Evolutionary conservation across 148 eudicot genomes (phyloP).

Genomic region (Spergularia bocconei): DNA sequence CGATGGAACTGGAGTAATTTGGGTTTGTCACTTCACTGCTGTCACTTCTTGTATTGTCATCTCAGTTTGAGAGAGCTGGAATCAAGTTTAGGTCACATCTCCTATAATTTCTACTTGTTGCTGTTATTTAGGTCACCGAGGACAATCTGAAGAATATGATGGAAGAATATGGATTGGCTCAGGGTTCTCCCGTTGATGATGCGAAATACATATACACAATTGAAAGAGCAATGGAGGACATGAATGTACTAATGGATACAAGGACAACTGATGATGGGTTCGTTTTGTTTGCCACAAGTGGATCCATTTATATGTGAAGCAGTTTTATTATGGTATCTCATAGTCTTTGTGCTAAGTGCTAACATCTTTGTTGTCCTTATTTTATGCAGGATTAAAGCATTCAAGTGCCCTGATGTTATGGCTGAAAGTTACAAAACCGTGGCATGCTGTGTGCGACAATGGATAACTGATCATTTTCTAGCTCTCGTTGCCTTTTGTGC

Average conservation of each 20-base stretch:
- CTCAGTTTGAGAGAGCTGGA: neutral
- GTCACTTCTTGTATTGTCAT: neutral
- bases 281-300: conserved; percentile 16
- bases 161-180: conserved; percentile 33
- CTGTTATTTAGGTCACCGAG: conserved; percentile 41
- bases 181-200: conserved; percentile 38
- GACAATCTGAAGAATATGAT: conserved; percentile 52
- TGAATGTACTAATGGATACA: conserved; percentile 46
- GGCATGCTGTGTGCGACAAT: conserved; percentile 49
- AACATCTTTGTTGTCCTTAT: neutral
- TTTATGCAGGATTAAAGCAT: conserved; percentile 58
- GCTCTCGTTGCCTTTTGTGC: conserved; percentile 51
- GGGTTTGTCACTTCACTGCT: conserved; percentile 57
- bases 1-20: conserved; percentile 54
- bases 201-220: conserved; percentile 40
- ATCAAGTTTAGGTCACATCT: neutral
- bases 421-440: conserved; percentile 58
- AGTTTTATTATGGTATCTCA: neutral
- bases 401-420: conserved; percentile 70
- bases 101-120: neutral
- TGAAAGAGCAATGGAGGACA: conserved; percentile 54
- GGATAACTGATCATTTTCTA: conserved; percentile 59
- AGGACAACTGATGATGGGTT: conserved; percentile 56
- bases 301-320: neutral
- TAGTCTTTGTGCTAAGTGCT: neutral